These are phyloP conservation scores for Pisolithus albus DNA, from an alignment of 768 basidiomycete species.

Conservation along the genomic window DNA sequence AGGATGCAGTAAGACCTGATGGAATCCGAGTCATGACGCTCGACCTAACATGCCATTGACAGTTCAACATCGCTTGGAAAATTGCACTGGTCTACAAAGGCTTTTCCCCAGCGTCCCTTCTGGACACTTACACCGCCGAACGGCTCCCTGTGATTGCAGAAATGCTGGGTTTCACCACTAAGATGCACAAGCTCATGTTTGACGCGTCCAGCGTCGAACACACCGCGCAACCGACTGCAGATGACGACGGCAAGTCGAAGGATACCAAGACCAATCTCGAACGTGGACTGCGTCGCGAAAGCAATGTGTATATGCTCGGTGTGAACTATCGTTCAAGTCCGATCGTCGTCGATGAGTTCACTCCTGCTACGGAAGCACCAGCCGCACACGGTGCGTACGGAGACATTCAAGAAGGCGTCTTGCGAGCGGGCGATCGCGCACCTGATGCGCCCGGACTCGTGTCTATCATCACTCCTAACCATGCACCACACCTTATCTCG, in stretches of 20 bases:
- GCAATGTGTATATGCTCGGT: too few relatives aligned
- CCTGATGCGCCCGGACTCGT: not conserved
- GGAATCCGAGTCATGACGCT: too few relatives aligned
- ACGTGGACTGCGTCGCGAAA: too few relatives aligned
- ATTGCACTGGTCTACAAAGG: conserved; percentile 27
- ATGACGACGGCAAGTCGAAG: not conserved
- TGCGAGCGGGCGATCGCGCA: not conserved
- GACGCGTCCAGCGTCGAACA: not conserved
- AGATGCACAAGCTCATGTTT: not conserved
- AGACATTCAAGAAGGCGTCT: not conserved
- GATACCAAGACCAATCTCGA: not conserved
- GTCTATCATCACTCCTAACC: not conserved
- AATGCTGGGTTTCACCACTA: conserved; percentile 32
- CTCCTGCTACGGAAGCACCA: too few relatives aligned
- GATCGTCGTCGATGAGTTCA: too few relatives aligned
- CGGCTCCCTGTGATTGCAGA: conserved; percentile 36
- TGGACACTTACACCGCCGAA: conserved; percentile 34
- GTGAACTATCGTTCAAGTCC: too few relatives aligned
- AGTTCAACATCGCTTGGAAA: conserved; percentile 40
- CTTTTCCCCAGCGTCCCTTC: conserved; percentile 17
- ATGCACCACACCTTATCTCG: too few relatives aligned
- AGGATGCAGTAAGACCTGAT: conserved; percentile 2
- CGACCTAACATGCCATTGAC: not conserved
- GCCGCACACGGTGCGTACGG: not conserved
- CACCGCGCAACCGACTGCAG: not conserved